Evolutionary conservation across 495 filamentous ascomycete species (phyloP), one percentile per base, ranked within the genome.

Genomic region (Penicillium psychrofluorescens): DNA sequence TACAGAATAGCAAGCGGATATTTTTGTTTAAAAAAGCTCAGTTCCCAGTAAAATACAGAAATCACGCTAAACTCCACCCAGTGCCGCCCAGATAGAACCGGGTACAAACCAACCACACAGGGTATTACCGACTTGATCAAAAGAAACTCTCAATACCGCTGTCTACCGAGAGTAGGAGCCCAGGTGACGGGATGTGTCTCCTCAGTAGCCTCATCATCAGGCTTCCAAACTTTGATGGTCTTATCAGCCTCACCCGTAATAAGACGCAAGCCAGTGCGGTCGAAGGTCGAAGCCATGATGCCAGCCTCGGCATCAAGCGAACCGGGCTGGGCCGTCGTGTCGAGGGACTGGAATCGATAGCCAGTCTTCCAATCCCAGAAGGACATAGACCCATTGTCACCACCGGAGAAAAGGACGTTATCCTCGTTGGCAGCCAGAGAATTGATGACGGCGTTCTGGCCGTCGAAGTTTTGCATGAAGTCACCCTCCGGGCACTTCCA

Each of bases 311-410:
- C 94, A 56, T 96, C 90, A 14, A 99, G 70, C 30, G 84, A 89
- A 43, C 94, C 92, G 0, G 94, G 94, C 66, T 99, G 94, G 1
- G 92, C 92, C 8, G 83, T 88, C 6, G 86, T 94, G 39, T 97
- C 88, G 9, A 90, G 68, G 9, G 76, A 74, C 66, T 99, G 94
- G 67, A 88, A 97, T 14, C 84, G 75, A 55, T 97, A 78, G 0
- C 94, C 94, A 3, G 90, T 88, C 72, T 97, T 97, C 94, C 94
- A 99, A 64, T 99, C 94, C 86, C 89, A 99, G 75, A 99, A 97
- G 52, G 80, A 85, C 76, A 97, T 92, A 42, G 87, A 90, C 35
- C 94, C 94, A 55, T 97, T 94, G 51, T 99, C 94, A 38, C 85
- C 91, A 9, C 94, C 94, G 9, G 90, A 94, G 66, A 97, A 96